Base-by-base conservation (phyloP, 257 asterid species). In the Plantago elongata region DNA sequence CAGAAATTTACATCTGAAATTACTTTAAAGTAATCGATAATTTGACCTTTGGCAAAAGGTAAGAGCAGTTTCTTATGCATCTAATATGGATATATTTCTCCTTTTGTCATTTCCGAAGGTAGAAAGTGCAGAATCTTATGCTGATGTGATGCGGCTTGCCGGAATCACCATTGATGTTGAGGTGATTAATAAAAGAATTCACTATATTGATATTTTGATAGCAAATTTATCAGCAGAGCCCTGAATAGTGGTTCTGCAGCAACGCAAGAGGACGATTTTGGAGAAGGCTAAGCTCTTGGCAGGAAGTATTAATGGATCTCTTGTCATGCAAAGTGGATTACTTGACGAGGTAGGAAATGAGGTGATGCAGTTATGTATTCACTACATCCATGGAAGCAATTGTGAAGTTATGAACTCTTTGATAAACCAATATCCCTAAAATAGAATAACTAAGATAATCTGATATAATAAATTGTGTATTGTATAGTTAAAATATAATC, bases 41-140 rank as follows among this genome's bases (percentile, higher is more conserved):
- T 34, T 34, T 34, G 40, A 34, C 40, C 40, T 34, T 34, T 34
- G 7, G 5, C 5, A 34, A 34, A 34, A 34, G 27, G 40, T 34
- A 34, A 34, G 2, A 22, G 27, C 27, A 22, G 27, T 22, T 22
- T 22, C 27, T 22, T 22, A 34, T 71, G 62, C 16, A 30, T 42
- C 51, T 37, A 51, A 37, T 44, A 45, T 13, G 52, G 37, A 62
- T 62, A 5, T 57, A 15, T 27, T 30, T 34, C 30, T 57, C 44
- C 42, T 65, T 70, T 13, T 42, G 55, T 47, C 51, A 16, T 46
- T 65, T 44, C 58, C 61, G 22, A 74, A 92, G 99, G 85, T 92
- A 17, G 75, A 37, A 68, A 81, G 74, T 68, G 93, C 99, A 77
- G 97, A 89, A 72, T 73, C 87, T 65, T 92, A 89, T 72, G 63